A percentile compares a stretch with the other conserved stretches of the same genome.
phyloP scores from a whole-genome alignment of 805 yeast species.

The Kazachstania psychrophila region DNA sequence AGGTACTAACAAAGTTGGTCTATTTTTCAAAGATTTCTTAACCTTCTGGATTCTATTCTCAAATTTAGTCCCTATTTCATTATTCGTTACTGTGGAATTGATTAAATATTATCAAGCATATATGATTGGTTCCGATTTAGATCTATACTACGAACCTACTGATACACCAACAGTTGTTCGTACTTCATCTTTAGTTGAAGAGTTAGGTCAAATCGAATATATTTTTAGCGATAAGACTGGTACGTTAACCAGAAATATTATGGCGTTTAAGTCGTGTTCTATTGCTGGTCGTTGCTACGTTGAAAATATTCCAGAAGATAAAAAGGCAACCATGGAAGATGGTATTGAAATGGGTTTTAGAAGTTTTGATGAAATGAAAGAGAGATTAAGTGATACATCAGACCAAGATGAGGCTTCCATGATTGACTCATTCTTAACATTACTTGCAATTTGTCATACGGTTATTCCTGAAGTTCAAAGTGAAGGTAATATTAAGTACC shows the following conservation, averaged over 20 bases:
- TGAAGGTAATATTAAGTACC: conserved; percentile 69
- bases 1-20: conserved; percentile 54
- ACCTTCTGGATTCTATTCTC: conserved; percentile 96
- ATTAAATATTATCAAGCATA: conserved; percentile 93
- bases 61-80: conserved; percentile 92
- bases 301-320: conserved; percentile 85
- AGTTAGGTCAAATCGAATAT: conserved; percentile 92
- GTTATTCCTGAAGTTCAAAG: conserved; percentile 83
- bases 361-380: conserved; percentile 54
- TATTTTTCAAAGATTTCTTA: conserved; percentile 78
- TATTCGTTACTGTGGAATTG: conserved; percentile 92
- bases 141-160: conserved; percentile 75
- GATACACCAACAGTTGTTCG: conserved; percentile 95
- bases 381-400: conserved; percentile 33
- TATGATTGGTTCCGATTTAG: conserved; percentile 89
- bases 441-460: conserved; percentile 90
- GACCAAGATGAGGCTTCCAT: conserved; percentile 38
- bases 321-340: conserved; percentile 58
- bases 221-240: conserved; percentile 97
- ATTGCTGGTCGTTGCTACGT: conserved; percentile 89
- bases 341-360: conserved; percentile 76
- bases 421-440: conserved; percentile 69
- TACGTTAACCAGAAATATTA: conserved; percentile 86
- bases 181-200: conserved; percentile 93
- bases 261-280: conserved; percentile 92